Base-by-base conservation (phyloP, 202 grass and related monocot species). In the Sporobolus alterniflorus region DNA sequence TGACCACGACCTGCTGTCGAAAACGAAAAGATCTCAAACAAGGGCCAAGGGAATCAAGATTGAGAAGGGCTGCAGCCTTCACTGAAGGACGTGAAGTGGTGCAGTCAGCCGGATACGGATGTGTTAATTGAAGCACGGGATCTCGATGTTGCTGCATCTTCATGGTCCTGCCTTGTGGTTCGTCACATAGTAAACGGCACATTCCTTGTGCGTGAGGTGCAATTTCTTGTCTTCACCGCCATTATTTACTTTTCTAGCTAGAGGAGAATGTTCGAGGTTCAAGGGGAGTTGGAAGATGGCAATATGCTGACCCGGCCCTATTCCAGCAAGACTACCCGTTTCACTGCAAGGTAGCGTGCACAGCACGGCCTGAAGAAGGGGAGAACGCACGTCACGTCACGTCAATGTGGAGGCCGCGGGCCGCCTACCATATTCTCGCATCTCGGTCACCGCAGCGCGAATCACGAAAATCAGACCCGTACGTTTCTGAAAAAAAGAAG, bases 41-140 rank as follows among this genome's bases (percentile, higher is more conserved):
- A 39, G n/a, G n/a, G n/a, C n/a, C n/a, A n/a, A n/a, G n/a, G n/a
- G n/a, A n/a, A n/a, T n/a, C n/a, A n/a, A n/a, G n/a, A n/a, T n/a
- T n/a, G n/a, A n/a, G n/a, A n/a, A n/a, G n/a, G n/a, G n/a, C n/a
- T n/a, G n/a, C n/a, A n/a, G 21, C 15, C 14, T 49, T 63, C 29
- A 74, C 18, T 43, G 22, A n/a, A 40, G 3, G 1, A 18, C 13
- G 32, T 39, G 36, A 8, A 6, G 36, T 39, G 36, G 36, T n/a
- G n/a, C 36, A 39, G 36, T n/a, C 36, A 39, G 36, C 36, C 6
- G 8, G 36, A 8, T 39, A 39, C 48, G 69, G 78, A 31, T 16
- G 21, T n/a, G 71, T 70, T 64, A 55, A 82, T 30, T 30, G 67
- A 34, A n/a, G 43, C 67, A 72, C 67, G 54, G 20, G 49, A 26